Evolutionary conservation across 805 yeast genomes (phyloP).

Genomic region (Zygosaccharomyces gambellarensis): DNA sequence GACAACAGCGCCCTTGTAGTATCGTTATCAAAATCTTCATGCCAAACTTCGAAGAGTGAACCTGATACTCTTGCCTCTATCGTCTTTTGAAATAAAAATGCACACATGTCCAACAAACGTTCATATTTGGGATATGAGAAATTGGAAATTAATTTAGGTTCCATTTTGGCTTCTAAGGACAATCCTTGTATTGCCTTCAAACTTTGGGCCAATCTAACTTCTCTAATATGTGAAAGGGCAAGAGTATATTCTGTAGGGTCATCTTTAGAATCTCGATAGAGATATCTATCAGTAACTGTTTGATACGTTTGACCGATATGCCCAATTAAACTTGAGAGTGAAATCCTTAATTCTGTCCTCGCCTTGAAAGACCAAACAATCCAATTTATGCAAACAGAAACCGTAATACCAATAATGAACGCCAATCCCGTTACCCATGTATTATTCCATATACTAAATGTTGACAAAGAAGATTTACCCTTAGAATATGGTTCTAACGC

Average conservation of each 20-base stretch:
- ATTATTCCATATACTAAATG: conserved; percentile 33
- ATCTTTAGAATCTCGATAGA: conserved; percentile 45
- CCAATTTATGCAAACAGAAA: conserved; percentile 41
- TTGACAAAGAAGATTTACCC: conserved; percentile 12
- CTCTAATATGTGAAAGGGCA: conserved; percentile 43
- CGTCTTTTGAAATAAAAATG: conserved; percentile 38
- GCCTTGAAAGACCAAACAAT: conserved; percentile 47
- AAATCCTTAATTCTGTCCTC: conserved; percentile 38
- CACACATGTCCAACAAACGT: conserved; percentile 37
- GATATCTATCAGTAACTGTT: conserved; percentile 43
- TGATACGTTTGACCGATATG: conserved; percentile 46
- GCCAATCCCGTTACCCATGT: conserved; percentile 41
- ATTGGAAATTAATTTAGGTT: conserved; percentile 35
- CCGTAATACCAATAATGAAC: conserved; percentile 37
- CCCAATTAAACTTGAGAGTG: conserved; percentile 38
- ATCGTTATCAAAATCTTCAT: conserved; percentile 37
- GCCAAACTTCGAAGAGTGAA: conserved; percentile 43
- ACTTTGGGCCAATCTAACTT: conserved; percentile 44
- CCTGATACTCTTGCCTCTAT: conserved; percentile 50
- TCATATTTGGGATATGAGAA: conserved; percentile 36
- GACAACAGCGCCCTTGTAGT: conserved; percentile 39
- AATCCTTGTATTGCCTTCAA: conserved; percentile 39
- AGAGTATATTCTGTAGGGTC: conserved; percentile 43
- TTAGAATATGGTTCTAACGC: conserved; percentile 33
- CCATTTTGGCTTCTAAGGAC: conserved; percentile 35